Base-by-base conservation (phyloP, 345 rosid genomes). In the Camelina laxa region DNA sequence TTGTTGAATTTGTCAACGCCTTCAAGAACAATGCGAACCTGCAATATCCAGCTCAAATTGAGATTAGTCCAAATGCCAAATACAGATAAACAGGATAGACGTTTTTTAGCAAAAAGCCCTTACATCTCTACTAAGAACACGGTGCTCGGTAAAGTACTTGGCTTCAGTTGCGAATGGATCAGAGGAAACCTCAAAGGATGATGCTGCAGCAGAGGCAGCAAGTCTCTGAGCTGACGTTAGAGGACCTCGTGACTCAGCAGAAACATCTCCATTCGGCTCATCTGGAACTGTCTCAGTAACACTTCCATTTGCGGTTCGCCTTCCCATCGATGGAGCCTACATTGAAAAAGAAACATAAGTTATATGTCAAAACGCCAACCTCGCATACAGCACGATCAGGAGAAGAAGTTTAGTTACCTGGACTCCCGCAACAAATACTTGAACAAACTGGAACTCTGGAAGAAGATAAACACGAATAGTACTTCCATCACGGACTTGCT, bases 401-500 rank as follows among this genome's bases (percentile, higher is more conserved):
- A 59, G 64, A 35, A n/a, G 13, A 14, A 14, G 19, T 36, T 50
- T 14, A 1, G 6, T 41, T 75, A 92, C 99, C 99, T 96, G 98
- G 70, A 91, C 76, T 84, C 99, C 99, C 0, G 99, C 99, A 70
- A 96, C 91, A 78, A 88, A 89, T 7, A 96, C 99, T 82, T 89
- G 97, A 69, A 96, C 98, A 73, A 87, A 96, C 73, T 92, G 96
- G 80, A 92, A 91, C 54, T 88, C 95, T 13, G 99, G 99, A 79
- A 96, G 98, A 82, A 96, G 84, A 81, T 96, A 85, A 61, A 92
- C 93, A 27, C 96, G 90, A 36, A 93, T 76, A 12, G 92, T 88
- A 73, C 97, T 93, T 56, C 98, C 98, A 88, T 93, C 97, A 65
- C 96, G 96, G 70, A 89, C 92, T 77, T 93, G 97, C 87, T 93